These are phyloP conservation scores for Calycina marina DNA, from an alignment of 2,329 filamentous ascomycete species.

Conservation along the genomic window DNA sequence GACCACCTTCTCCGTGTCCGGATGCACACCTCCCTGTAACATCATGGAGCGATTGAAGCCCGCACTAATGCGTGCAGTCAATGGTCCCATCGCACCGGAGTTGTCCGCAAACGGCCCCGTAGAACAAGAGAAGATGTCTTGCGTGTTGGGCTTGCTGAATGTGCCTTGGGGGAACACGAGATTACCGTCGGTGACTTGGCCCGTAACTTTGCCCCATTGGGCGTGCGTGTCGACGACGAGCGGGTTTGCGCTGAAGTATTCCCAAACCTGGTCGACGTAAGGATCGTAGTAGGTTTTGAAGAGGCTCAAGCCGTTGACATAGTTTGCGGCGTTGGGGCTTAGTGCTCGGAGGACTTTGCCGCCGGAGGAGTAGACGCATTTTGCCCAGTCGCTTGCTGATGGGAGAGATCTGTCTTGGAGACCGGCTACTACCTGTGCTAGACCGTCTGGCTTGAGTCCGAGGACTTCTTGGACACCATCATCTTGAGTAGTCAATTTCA, in stretches of 20 bases:
- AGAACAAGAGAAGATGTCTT: slow-evolving; percentile 52
- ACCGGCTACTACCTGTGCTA: slow-evolving; percentile 37
- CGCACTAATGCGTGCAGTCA: slow-evolving; percentile 12
- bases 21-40: slow-evolving; percentile 30
- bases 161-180: slow-evolving; percentile 30
- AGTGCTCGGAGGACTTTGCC: slow-evolving; percentile 26
- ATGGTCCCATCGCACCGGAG: slow-evolving; percentile 7
- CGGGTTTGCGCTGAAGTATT: slow-evolving; percentile 24
- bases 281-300: slow-evolving; percentile 29
- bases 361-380: slow-evolving; percentile 27
- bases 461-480: slow-evolving; percentile 32
- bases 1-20: slow-evolving; percentile 32
- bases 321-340: slow-evolving; percentile 27
- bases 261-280: slow-evolving; percentile 31
- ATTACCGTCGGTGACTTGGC: slow-evolving; percentile 29
- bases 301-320: slow-evolving; percentile 11
- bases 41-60: slow-evolving; percentile 14
- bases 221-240: slow-evolving; percentile 50
- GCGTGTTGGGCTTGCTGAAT: slow-evolving; percentile 39
- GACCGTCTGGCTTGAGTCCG: slow-evolving; percentile 42
- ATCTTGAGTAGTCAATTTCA: slow-evolving; percentile 30
- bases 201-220: slow-evolving; percentile 35
- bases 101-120: slow-evolving; percentile 38
- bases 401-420: slow-evolving; percentile 37
- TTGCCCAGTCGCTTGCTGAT: slow-evolving; percentile 47